Base-by-base conservation (phyloP, 2,329 filamentous ascomycete genomes). In the Stagonosporopsis vannaccii region DNA sequence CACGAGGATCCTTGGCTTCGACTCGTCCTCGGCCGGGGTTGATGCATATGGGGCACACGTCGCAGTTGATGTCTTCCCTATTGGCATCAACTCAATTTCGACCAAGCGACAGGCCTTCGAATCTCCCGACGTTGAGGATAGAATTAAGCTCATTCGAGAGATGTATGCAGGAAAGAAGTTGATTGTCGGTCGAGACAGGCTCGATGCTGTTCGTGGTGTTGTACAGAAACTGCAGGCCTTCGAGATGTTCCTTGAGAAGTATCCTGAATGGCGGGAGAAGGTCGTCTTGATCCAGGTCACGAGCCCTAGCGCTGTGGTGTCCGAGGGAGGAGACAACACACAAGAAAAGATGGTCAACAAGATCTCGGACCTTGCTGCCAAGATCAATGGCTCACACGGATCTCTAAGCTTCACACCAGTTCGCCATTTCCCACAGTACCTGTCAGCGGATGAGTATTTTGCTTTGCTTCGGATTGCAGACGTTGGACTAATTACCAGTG, bases 201-300 rank as follows among this genome's bases (percentile, higher is more conserved):
- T 98, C 47, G 94, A 98, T 75, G 94, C 90, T 67, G 92, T 96
- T 40, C 86, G 93, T 60, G 94, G 95, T 71, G 93, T 98, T 13
- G 88, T 91, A n/a, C 94, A 97, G 77, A 98, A 98, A 78, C 82
- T 98, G 28, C 90, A 96, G 79, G 94, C 93, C 0, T 98, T 97
- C 73, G 92, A 97, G 76, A 85, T 90, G 56, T 97, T 98, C 79
- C 83, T 98, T 35, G 91, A 96, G 69, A 84, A 89, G 60, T 96
- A 95, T 71, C 93, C 94, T 2, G 89, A 97, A 75, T 97, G 92
- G 93, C 87, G 88, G 48, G 92, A 93, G 60, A 90, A 92, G 79
- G 93, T 97, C 1, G 92, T 98, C 6, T 81, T 98, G 51, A 95
- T 98, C 62, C 94, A 98, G 78, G 92, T 98, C 58, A 97, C 94